Base-by-base conservation (phyloP, 2,329 filamentous ascomycete genomes). In the Endoconidiophora polonica region DNA sequence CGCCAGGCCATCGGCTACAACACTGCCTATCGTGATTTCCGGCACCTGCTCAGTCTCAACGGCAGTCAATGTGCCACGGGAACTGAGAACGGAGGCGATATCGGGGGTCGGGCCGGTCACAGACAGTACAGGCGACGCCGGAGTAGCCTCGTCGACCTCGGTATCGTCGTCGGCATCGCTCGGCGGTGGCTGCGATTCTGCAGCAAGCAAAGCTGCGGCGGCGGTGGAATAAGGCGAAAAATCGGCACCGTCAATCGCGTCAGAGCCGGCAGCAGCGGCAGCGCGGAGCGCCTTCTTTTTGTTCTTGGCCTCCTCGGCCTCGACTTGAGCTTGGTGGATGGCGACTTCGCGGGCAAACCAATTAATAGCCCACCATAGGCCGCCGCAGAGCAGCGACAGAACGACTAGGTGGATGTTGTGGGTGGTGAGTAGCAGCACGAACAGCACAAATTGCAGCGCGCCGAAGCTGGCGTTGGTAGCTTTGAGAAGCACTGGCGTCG, bases 341-440 rank as follows among this genome's bases (percentile, higher is more conserved):
- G 66, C 66, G 45, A 79, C 62, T 67, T 79, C 90, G 43, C 68
- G 67, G 50, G 86, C 87, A 61, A 98, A 96, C 91, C 91, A 98
- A 73, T 96, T 96, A 67, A 96, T 88, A 52, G 83, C 78, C 69
- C 77, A 87, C 91, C 91, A 98, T 36, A 96, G 72, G 3, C 84
- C 83, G 29, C 69, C 88, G 55, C 79, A 86, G 7, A 98, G 70
- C 52, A 80, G 59, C 10, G 86, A 94, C 4, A 98, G 75, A 52
- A 90, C 72, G 55, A 86, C 63, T 60, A 95, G 94, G 71, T 96
- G 91, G 56, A 94, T 74, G 67, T 83, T 94, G 65, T 83, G 79
- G 5, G 90, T 98, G 51, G 78, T 81, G 57, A 86, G 54, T 48
- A 96, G 75, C 55, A 98, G 81, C 49, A 67, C 64, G 56, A 86